Evolutionary conservation across 2,329 filamentous ascomycete genomes (phyloP).

Genomic region (Aspergillus unguis): DNA sequence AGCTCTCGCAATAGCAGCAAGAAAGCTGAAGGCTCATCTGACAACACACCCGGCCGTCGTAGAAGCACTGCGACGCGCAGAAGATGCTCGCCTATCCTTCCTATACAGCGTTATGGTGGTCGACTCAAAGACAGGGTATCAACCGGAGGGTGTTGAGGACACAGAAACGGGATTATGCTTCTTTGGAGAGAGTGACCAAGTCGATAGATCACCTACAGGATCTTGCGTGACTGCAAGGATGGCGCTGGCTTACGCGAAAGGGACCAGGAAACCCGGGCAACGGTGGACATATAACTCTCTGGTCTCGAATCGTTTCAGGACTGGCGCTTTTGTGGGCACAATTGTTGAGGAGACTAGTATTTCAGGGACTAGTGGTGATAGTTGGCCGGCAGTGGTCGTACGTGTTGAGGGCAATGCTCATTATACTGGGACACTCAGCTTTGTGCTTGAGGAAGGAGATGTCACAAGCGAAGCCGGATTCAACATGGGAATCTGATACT

Average conservation of each 20-base stretch:
- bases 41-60: slow-evolving; percentile 19
- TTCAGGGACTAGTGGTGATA: slow-evolving; percentile 1
- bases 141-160: slow-evolving; percentile 18
- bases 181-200: slow-evolving; percentile 45
- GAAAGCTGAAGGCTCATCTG: slow-evolving; percentile 18
- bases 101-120: slow-evolving; percentile 45
- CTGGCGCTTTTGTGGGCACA: slow-evolving; percentile 24
- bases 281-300: slow-evolving; percentile 38
- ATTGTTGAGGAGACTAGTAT: slow-evolving; percentile 16
- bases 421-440: slow-evolving; percentile 30
- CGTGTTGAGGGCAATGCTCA: slow-evolving; percentile 32
- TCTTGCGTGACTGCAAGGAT: slow-evolving; percentile 38
- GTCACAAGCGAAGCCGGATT: slow-evolving; percentile 8
- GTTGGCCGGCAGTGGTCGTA: slow-evolving; percentile 21
- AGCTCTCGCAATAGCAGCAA: slow-evolving; percentile 19
- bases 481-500: background rate
- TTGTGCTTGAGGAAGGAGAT: slow-evolving; percentile 32
- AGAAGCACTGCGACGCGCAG: slow-evolving; percentile 26
- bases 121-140: slow-evolving; percentile 22
- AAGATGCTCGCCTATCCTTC: slow-evolving; percentile 33
- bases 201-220: slow-evolving; percentile 46
- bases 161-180: slow-evolving; percentile 46
- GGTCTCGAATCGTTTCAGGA: slow-evolving; percentile 29
- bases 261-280: slow-evolving; percentile 18
- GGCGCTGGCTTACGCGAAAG: slow-evolving; percentile 35